A percentile compares a stretch with the other conserved stretches of the same genome.
phyloP scores from a whole-genome alignment of 331 rosid genomes.

The Quercus phellos region DNA sequence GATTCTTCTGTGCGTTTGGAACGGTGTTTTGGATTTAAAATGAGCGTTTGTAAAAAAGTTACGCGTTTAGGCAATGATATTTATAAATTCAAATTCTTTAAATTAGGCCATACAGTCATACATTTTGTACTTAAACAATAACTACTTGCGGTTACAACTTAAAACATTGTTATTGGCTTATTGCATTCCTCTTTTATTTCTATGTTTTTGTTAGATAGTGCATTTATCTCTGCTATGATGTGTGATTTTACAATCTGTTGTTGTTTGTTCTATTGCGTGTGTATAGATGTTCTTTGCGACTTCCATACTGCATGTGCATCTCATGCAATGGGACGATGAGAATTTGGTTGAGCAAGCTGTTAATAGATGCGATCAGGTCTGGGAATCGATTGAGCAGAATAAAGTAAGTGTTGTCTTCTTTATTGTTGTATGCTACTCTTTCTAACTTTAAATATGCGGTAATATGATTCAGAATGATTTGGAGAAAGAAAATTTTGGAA shows the following conservation, averaged over 20 bases:
- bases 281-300: slow-evolving; percentile 92
- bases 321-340: slow-evolving; percentile 91
- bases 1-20: no score
- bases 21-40: no score
- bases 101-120: no score
- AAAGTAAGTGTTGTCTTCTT: slow-evolving; percentile 49
- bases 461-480: neutral
- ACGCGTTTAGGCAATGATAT: no score
- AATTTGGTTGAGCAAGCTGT: slow-evolving; percentile 76
- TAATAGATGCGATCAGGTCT: slow-evolving; percentile 63
- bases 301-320: slow-evolving; percentile 81
- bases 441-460: neutral
- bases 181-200: neutral
- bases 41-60: no score
- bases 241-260: neutral
- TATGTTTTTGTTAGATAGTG: neutral
- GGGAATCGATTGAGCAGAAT: slow-evolving; percentile 64
- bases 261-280: slow-evolving; percentile 25
- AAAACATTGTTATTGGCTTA: neutral
- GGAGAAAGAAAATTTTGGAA: neutral
- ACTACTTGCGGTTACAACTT: no score
- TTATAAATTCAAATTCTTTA: no score
- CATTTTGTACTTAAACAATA: no score
- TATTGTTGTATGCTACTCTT: neutral
- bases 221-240: no score